Base-by-base conservation (phyloP, 805 yeast genomes). In the Yarrowia sp. region DNA sequence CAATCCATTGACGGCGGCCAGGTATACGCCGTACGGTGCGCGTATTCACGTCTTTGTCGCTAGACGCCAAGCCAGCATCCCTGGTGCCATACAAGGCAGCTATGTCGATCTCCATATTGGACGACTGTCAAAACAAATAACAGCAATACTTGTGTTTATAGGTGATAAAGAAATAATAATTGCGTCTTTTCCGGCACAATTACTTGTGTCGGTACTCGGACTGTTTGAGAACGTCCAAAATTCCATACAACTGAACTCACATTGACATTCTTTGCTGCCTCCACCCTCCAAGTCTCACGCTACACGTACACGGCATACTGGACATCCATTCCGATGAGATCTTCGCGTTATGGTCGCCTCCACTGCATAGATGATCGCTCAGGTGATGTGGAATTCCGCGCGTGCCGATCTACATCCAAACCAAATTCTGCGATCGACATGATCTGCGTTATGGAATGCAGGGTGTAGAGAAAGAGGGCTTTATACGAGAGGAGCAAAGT, bases 391-490 rank as follows among this genome's bases (percentile, higher is more conserved):
- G 24, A 19, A n/a, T n/a, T n/a, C 41, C 22, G 46, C 21, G 27
- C 46, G 9, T 16, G 21, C 12, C 33, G 47, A 42, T 42, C 49
- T n/a, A 22, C 49, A 39, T 32, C 9, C 51, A 44, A 27, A 44
- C 27, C 51, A 44, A 44, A 22, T 25, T 5, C 22, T 6, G 35
- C 12, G 33, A 27, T 44, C 35, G 33, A 13, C 35, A 13, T 2
- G 51, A 44, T 44, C 51, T 24, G 51, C 51, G 51, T 27, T 44
- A 16, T 27, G 35, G 51, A 44, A 44, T 42, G 47, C 32, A 42
- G 32, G n/a, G 10, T n/a, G n/a, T n/a, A n/a, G 13, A 7, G 21
- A 16, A 14, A n/a, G n/a, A n/a, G 18, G 9, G 18, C 32, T 10
- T 29, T 29, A 9, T 29, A 29, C 32, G 32, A 29, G 16, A n/a